Conservation (phyloP, 345 rosid genomes). For the Brassica nigra region DNA sequence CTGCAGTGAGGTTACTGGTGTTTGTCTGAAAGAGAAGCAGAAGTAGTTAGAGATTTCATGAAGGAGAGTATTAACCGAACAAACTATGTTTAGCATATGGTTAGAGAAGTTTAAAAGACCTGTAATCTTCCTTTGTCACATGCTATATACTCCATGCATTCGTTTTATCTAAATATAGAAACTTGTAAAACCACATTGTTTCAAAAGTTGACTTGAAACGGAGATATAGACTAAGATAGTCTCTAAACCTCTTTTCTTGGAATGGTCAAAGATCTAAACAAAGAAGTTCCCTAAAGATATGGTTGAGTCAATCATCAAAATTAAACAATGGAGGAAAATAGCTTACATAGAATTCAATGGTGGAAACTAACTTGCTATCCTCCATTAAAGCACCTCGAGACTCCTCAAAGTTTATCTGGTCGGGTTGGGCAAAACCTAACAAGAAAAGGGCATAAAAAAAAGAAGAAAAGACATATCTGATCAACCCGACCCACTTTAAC, state of each 20-base stretch:
- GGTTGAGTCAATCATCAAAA: slow-evolving; percentile 28
- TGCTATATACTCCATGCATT: neutral
- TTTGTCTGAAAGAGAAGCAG: slow-evolving; percentile 20
- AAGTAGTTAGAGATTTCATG: slow-evolving; percentile 16
- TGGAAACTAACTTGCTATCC: slow-evolving; percentile 18
- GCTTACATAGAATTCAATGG: slow-evolving; percentile 35
- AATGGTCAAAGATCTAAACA: slow-evolving; percentile 33
- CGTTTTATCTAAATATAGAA: slow-evolving; percentile 31
- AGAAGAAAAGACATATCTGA: slow-evolving; percentile 5
- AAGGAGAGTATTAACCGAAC: slow-evolving; percentile 23
- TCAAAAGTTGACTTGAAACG: neutral
- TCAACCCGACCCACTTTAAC: slow-evolving; percentile 36
- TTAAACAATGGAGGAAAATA: slow-evolving; percentile 31
- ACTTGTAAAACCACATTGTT: slow-evolving; percentile 5
- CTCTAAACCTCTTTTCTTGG: slow-evolving; percentile 12
- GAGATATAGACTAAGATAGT: neutral
- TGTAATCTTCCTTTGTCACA: neutral
- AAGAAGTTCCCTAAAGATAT: slow-evolving; percentile 31
- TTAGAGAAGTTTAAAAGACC: neutral
- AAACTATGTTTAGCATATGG: slow-evolving; percentile 30
- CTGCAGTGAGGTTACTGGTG: slow-evolving; percentile 8
- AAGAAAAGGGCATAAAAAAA: slow-evolving; percentile 12
- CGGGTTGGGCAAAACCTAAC: slow-evolving; percentile 41
- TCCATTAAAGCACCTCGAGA: slow-evolving; percentile 46
- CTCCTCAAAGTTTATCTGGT: slow-evolving; percentile 36